Evolutionary conservation across 306 rosid species (phyloP), one percentile per base, ranked within the genome.

Genomic region (Hippophae rhamnoides): DNA sequence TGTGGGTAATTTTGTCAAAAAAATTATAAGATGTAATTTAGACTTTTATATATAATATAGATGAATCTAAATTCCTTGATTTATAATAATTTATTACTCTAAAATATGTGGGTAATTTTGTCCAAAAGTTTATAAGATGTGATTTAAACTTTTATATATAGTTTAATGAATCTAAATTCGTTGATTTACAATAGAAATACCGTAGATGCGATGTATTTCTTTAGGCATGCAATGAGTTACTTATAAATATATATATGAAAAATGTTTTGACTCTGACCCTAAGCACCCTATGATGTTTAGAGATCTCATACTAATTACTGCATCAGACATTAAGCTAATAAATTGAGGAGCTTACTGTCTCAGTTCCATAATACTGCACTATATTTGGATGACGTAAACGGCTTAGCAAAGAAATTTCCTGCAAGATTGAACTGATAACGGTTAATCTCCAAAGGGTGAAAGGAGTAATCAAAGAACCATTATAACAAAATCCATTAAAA

Each of bases 361-460:
- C 92, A 59, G 86, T 78, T 43, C 96, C 96, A 78, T 81, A 79
- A 63, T 90, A 90, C 89, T 79, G 96, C 81, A 87, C 98, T 49
- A 90, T 87, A 66, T 90, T 90, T 58, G 92, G 96, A 78, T 90
- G 98, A 38, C 81, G 79, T 60, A 90, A 78, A 60, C 96, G 86
- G 72, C 98, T 87, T 75, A 90, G 69, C 56, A 90, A 76, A 69
- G 82, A 62, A 76, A 90, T 69, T 90, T 87, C 98, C 98, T 90
- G 92, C 71, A 78, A 56, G 52, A 57, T 64, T 48, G 44, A 65
- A 65, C 45, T 43, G 40, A 27, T 25, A 53, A 46, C 56, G 23
- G 58, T 65, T 41, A 62, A 47, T 41, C 60, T 57, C 57, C 50
- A 47, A 61, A 41, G n/a, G 56, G 51, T 31, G 77, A 70, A 56